Base-by-base conservation (phyloP, 2,329 filamentous ascomycete species). In the Aspergillus brasiliensis region DNA sequence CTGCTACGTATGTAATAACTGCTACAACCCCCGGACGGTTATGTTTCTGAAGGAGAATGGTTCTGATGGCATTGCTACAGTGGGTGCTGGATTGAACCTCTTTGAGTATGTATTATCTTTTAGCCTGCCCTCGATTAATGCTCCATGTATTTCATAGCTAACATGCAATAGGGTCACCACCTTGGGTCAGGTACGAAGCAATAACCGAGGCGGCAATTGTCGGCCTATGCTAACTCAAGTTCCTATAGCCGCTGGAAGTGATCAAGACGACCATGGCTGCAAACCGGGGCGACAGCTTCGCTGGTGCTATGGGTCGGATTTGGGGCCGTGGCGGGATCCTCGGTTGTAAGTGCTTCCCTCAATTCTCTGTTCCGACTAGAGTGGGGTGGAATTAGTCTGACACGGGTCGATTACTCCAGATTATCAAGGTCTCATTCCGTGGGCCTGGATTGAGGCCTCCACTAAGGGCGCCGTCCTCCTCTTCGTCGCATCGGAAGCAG, bases 381-480 rank as follows among this genome's bases (percentile, higher is more conserved):
- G 62, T 62, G 58, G 59, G 63, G 58, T 56, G 61, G 63, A 48
- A 51, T 52, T 40, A n/a, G 31, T 54, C 46, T 67, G 57, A 68
- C 60, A 44, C 55, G 54, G 34, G 31, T 59, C 63, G 42, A 5
- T 13, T 13, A 34, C 57, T 31, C 5, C 61, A 98, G 94, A 97
- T 84, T 99, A 97, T 86, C 95, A 99, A 85, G 95, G 95, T 80
- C 91, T 99, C 72, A 98, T 99, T 78, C 95, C 95, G 66, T 97
- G 94, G 94, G 95, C 95, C 80, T 99, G 95, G 95, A 98, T 99
- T 82, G 95, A 99, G 86, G 95, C 95, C 77, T 98, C 94, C 75
- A 98, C 95, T 82, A 99, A 99, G 84, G 95, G 95, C 77, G 95
- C 95, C 72, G 95, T 99, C 71, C 91, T 99, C 75, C 91, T 99